Evolutionary conservation across 805 yeast species (phyloP), one percentile per base, ranked within the genome.

Genomic region (Ogataea haglerorum): DNA sequence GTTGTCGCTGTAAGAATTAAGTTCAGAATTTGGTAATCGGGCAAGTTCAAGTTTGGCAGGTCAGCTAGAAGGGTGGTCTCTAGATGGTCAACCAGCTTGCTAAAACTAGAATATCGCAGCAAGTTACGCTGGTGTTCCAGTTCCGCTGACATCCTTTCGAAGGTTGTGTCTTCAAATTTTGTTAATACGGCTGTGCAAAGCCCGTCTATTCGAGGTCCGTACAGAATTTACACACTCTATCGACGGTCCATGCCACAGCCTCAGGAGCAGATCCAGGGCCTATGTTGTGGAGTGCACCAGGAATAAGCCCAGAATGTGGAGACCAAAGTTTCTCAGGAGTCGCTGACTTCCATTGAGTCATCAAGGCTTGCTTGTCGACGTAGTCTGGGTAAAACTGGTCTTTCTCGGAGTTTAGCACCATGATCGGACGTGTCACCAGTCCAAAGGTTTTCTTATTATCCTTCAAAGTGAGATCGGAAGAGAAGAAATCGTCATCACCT

Each of bases 401-500:
- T 5, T 59, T 52, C 3, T 72, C 87, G 5, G 86, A 76, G 55
- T 67, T 76, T 5, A 80, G 63, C 1, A 81, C 70, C 36, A 83
- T 58, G 28, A 80, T 51, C 8, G 77, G 77, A 16, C 52, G 61
- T 6, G 42, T 38, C 3, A 85, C 56, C 29, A 60, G 60, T 3
- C 86, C 90, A 58, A 87, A 85, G 0, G 84, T 70, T 2, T 47
- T 24, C 6, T 56, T 42, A 29, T 66, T 51, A 29, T 67, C 74
- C 1, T 67, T 70, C 12, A 59, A 69, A 1, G 72, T 51, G 39
- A 85, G 61, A 60, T 85, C 85, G 15, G 77, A 65, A 0, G 91
- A 82, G 59, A 85, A 85, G 56, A 72, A 85, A 61, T 87, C 95
- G 57, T 86, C 95, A 52, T 81, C 91, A 2, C 95, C 95, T 13